Base-by-base conservation (phyloP, 148 eudicot genomes). In the Cornus suecica region DNA sequence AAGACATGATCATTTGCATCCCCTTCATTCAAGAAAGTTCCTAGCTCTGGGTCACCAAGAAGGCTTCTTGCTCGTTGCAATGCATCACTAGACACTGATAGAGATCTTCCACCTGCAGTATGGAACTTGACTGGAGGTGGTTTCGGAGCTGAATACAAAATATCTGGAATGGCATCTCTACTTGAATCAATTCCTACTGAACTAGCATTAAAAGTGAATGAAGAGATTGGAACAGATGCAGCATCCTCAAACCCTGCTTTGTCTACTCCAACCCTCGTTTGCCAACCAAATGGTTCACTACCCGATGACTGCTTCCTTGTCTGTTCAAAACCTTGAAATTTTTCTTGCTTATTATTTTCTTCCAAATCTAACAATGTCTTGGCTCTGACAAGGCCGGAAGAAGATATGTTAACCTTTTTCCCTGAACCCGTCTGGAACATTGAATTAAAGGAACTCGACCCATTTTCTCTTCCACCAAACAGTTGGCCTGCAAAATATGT, bases 401-500 rank as follows among this genome's bases (percentile, higher is more conserved):
- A 80, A 80, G 93, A 92, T 80, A 93, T 79, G 37, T 82, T 85
- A 70, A 95, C 97, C 37, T 67, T 74, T 83, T 91, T 92, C 73
- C 97, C 99, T 8, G 94, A 91, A 37, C 89, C 99, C 45, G 99
- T 92, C 83, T 91, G 92, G 84, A 95, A 92, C 91, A 92, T 86
- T 62, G 97, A 87, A 84, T 75, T 84, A 22, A 77, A 72, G 26
- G 45, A 78, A 65, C 65, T 74, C 64, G 60, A 65, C 61, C 80
- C 86, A 34, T 76, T 52, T 48, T 75, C 74, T 67, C 56, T 74
- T 65, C 66, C 67, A 64, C 18, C 54, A 76, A 73, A 27, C 30
- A 72, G 69, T 56, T 81, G 79, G 8, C 90, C 91, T 87, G 86
- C 81, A 76, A 78, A 76, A 65, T 28, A 20, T 67, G 9, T 58